Evolutionary conservation across 345 rosid genomes (phyloP), one percentile per base, ranked within the genome.

Genomic region (rapeseed (Brassica napus)): DNA sequence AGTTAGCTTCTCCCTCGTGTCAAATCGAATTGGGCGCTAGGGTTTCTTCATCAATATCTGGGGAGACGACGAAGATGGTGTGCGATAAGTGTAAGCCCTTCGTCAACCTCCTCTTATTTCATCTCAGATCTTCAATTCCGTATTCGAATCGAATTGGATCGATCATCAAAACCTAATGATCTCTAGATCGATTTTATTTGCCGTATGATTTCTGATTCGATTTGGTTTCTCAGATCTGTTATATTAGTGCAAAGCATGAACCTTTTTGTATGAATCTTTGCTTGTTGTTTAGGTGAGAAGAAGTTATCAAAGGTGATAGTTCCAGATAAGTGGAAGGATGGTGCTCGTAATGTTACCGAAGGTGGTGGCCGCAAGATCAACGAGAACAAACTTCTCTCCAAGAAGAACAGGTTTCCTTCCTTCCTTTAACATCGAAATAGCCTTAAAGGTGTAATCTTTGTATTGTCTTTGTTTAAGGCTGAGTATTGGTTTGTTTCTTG

Each of bases 291-390:
- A 95, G 98, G 99, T 75, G 92, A 93, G 86, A 95, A 89, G 93
- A 95, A 95, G 88, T 84, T 95, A 69, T 59, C 96, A 34, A 93
- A 91, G 89, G 99, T 95, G 75, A 95, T 95, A 34, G 98, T 95
- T 65, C 99, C 99, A 1, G 98, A 95, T 84, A 93, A 93, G 83
- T 95, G 99, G 98, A 93, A 95, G 90, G 97, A 90, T 82, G 99
- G 99, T 65, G 99, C 99, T 78, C 86, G 91, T 81, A 93, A 95
- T 89, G 89, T 92, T 65, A 87, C 80, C 63, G 99, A 95, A 83
- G 88, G 93, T 55, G 98, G 98, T 67, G 98, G 98, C 34, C 98
- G 97, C 57, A 96, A 96, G 78, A 83, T 91, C 88, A 95, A 95
- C 81, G 98, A 95, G 91, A 95, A 95, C 86, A 95, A 93, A 37